A percentile compares a stretch with the other conserved stretches of the same genome.
phyloP scores from a whole-genome alignment of 495 filamentous ascomycete genomes.

The Aspergillus bridgeri region DNA sequence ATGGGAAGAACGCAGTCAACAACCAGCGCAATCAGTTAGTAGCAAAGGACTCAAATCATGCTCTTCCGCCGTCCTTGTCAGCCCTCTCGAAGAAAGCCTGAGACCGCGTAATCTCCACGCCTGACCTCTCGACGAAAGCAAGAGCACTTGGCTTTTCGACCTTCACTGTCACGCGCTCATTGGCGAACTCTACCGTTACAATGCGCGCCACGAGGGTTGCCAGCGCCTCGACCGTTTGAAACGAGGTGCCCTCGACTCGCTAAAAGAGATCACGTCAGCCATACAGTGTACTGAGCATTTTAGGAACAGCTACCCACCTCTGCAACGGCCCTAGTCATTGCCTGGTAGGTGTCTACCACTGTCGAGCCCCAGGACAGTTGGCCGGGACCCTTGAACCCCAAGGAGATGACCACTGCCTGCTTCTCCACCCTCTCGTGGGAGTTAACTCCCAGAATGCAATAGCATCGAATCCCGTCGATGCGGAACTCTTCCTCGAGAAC shows the following conservation, averaged over 20 bases:
- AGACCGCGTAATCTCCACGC: constrained; percentile 54
- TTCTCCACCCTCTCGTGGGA: constrained; percentile 56
- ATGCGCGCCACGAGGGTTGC: constrained; percentile 52
- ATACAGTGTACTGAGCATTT: background rate
- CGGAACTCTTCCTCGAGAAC: constrained; percentile 45
- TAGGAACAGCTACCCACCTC: constrained; percentile 30
- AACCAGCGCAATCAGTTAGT: background rate
- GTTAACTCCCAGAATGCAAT: constrained; percentile 55
- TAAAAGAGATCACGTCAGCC: constrained; percentile 14
- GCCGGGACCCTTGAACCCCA: constrained; percentile 44
- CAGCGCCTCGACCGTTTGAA: constrained; percentile 55
- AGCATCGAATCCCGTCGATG: constrained; percentile 43
- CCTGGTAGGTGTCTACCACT: constrained; percentile 42
- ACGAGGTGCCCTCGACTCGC: constrained; percentile 51
- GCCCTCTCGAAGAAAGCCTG: constrained; percentile 43
- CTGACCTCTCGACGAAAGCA: constrained; percentile 52
- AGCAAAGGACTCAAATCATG: constrained; percentile 4
- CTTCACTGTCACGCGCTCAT: constrained; percentile 49
- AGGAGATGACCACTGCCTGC: constrained; percentile 51
- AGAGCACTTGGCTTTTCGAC: constrained; percentile 59
- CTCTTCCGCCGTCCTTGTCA: background rate
- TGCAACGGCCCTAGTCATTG: constrained; percentile 41
- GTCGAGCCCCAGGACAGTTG: constrained; percentile 40
- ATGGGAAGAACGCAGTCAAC: background rate
- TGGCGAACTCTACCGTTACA: constrained; percentile 49